A percentile compares a stretch with the other conserved stretches of the same genome.
Conservation (phyloP, 2,329 filamentous ascomycete species). For the Monilinia laxa region DNA sequence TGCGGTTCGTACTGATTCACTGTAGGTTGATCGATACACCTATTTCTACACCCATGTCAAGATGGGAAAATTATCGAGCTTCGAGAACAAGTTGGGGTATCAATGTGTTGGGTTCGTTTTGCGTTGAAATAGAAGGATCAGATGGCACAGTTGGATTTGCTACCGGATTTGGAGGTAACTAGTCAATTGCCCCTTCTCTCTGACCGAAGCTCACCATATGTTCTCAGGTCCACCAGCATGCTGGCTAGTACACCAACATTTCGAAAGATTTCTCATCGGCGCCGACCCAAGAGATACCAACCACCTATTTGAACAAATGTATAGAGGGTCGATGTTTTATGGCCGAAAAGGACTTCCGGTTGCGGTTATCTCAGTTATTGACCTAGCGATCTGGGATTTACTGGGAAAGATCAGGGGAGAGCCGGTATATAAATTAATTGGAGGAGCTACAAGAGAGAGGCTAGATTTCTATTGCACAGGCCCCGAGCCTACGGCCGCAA, state of each 20-base stretch:
- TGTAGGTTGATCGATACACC: conserved; percentile 84
- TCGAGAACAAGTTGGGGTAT: conserved; percentile 93
- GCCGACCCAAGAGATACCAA: conserved; percentile 90
- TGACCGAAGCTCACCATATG: conserved; percentile 21
- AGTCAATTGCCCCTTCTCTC: not conserved
- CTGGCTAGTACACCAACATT: conserved; percentile 92
- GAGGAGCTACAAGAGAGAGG: conserved; percentile 79
- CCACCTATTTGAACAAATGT: conserved; percentile 94
- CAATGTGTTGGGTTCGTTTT: conserved; percentile 90
- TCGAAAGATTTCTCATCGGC: conserved; percentile 86
- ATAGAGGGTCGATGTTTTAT: conserved; percentile 93
- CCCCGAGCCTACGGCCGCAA: conserved; percentile 76
- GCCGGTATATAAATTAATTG: conserved; percentile 92
- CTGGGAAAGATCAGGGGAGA: conserved; percentile 88
- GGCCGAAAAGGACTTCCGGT: conserved; percentile 88
- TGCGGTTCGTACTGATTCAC: not conserved
- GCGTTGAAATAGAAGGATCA: conserved; percentile 81
- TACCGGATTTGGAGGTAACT: conserved; percentile 79
- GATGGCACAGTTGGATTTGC: conserved; percentile 94
- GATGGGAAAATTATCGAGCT: conserved; percentile 82
- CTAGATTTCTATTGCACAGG: conserved; percentile 95
- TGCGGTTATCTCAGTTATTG: conserved; percentile 91
- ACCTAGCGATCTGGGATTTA: conserved; percentile 89
- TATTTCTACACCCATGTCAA: conserved; percentile 89
- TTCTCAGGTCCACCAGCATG: conserved; percentile 74